Evolutionary conservation across 129 eudicot genomes (phyloP).

Genomic region (Pulicaria dysenterica): DNA sequence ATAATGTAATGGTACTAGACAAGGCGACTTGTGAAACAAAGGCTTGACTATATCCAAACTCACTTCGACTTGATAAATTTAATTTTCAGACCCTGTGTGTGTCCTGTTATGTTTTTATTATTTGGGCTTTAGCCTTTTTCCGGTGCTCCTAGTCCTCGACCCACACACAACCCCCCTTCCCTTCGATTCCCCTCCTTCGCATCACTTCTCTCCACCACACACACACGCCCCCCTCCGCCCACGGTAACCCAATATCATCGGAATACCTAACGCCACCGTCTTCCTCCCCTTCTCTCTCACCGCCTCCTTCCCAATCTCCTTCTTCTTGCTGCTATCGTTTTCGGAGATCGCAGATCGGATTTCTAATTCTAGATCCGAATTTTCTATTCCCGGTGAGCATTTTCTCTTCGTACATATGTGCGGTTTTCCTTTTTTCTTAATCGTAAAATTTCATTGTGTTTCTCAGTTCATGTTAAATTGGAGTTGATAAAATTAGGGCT

Average conservation of each 20-base stretch:
- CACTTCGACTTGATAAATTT: constrained; percentile 18
- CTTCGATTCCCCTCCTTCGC: constrained; percentile 25
- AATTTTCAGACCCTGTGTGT: neutral
- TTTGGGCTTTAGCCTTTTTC: constrained; percentile 34
- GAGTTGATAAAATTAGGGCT: constrained; percentile 29
- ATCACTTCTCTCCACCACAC: constrained; percentile 31
- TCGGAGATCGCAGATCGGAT: constrained; percentile 27
- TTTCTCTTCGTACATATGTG: constrained; percentile 13
- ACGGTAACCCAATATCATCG: constrained; percentile 1
- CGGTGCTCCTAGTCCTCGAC: constrained; percentile 23
- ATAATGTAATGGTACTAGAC: neutral
- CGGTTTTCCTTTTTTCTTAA: neutral
- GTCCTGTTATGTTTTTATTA: constrained; percentile 1
- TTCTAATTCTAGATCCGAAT: constrained; percentile 29
- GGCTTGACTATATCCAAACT: constrained; percentile 20
- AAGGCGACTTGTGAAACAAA: neutral
- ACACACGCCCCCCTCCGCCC: constrained; percentile 2
- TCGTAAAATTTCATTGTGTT: neutral
- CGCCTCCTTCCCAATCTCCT: neutral
- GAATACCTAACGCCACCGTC: constrained; percentile 24
- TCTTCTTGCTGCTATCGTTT: neutral
- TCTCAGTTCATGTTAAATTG: constrained; percentile 3
- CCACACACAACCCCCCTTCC: constrained; percentile 7
- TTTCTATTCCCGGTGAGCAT: neutral
- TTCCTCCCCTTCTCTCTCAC: neutral